A percentile compares a stretch with the other conserved stretches of the same genome.
These are phyloP conservation scores for Plasmopara halstedii DNA, from an alignment of 352 stramenopile species.

Conservation along the genomic window DNA sequence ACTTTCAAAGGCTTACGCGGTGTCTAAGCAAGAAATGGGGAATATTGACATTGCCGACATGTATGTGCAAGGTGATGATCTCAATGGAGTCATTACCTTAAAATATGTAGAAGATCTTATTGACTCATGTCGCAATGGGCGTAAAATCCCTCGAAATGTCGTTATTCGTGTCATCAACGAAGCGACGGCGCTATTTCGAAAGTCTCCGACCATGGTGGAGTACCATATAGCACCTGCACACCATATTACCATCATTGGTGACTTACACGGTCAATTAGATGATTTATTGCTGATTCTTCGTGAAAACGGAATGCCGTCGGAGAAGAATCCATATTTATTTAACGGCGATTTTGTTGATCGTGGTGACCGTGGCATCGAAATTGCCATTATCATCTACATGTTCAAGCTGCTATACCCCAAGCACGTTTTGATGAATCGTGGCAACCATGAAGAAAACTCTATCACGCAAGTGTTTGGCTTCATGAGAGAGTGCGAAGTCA, in stretches of 20 bases:
- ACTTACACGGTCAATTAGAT: slow-evolving; percentile 82
- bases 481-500: slow-evolving; percentile 79
- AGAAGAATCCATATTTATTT: slow-evolving; percentile 79
- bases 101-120: slow-evolving; percentile 62
- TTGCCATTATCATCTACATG: slow-evolving; percentile 71
- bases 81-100: slow-evolving; percentile 57
- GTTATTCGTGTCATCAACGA: slow-evolving; percentile 70
- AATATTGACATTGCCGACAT: slow-evolving; percentile 82
- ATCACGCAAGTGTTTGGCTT: slow-evolving; percentile 86
- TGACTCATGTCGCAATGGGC: slow-evolving; percentile 70
- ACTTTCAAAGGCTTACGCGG: slow-evolving; percentile 1
- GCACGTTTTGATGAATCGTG: slow-evolving; percentile 70
- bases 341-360: slow-evolving; percentile 84
- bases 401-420: slow-evolving; percentile 75
- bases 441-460: slow-evolving; percentile 83
- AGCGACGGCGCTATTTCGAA: slow-evolving; percentile 39
- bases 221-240: slow-evolving; percentile 60
- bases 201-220: slow-evolving; percentile 57
- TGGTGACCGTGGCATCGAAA: slow-evolving; percentile 71
- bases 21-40: slow-evolving; percentile 53
- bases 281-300: slow-evolving; percentile 78
- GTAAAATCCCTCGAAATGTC: slow-evolving; percentile 67
- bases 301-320: slow-evolving; percentile 71
- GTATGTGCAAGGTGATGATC: slow-evolving; percentile 57
- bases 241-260: slow-evolving; percentile 74